Conservation (phyloP, 495 filamentous ascomycete species). For the Emericellopsis terricola region DNA sequence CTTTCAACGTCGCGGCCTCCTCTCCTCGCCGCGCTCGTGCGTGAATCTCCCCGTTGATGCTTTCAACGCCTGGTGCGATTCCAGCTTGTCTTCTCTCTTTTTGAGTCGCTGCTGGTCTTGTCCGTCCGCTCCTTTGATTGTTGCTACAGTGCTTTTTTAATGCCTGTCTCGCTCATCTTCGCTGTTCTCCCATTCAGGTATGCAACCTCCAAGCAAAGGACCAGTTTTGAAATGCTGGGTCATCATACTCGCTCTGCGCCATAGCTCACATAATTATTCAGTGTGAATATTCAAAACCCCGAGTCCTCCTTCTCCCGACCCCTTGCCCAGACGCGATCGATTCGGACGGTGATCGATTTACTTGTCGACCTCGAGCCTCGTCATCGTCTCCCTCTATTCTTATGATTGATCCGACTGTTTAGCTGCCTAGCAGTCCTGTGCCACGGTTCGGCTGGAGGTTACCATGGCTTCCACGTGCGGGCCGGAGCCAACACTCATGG, state of each 20-base stretch:
- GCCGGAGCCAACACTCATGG: conserved; percentile 16
- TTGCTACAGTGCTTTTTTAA: conserved; percentile 6
- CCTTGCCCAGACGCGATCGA: no score
- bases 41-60: conserved; percentile 4
- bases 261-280: no score
- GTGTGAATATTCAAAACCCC: no score
- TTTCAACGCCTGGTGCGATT: conserved; percentile 14
- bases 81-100: conserved; percentile 13
- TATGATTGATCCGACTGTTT: conserved; percentile 4
- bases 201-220: background rate
- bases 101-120: conserved; percentile 17
- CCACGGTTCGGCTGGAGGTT: conserved; percentile 29
- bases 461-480: conserved; percentile 23
- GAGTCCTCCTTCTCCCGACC: no score
- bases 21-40: conserved; percentile 9
- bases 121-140: conserved; percentile 18
- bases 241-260: no score
- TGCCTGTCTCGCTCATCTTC: conserved; percentile 12
- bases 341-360: no score
- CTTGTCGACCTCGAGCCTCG: no score
- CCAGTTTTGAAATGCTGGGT: no score
- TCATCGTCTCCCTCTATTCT: no score
- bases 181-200: conserved; percentile 11
- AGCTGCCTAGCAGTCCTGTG: conserved; percentile 20
- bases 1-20: conserved; percentile 14